A percentile compares a stretch with the other conserved stretches of the same genome.
phyloP scores from a whole-genome alignment of 179 eudicot genomes.

The Silene noctiflora region DNA sequence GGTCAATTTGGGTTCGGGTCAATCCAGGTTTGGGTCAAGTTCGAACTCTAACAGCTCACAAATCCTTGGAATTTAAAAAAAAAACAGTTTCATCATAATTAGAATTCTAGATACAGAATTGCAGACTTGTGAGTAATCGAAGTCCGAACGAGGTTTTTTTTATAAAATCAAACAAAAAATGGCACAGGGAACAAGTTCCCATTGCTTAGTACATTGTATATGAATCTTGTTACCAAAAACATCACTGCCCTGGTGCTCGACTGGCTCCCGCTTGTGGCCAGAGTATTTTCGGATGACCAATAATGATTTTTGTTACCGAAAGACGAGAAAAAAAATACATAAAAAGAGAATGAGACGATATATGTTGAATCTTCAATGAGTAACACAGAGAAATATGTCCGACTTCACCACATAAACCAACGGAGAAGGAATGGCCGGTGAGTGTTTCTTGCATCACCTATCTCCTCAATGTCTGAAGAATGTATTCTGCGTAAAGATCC shows the following conservation, averaged over 20 bases:
- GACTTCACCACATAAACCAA: slow-evolving; percentile 3
- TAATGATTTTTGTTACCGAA: neutral
- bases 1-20: too few relatives aligned
- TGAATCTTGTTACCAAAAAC: too few relatives aligned
- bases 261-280: too few relatives aligned
- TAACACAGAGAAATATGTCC: neutral
- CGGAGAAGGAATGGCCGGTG: neutral
- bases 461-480: slow-evolving; percentile 67
- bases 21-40: too few relatives aligned
- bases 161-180: neutral
- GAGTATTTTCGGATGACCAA: too few relatives aligned
- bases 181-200: neutral
- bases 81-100: too few relatives aligned
- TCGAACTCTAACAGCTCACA: too few relatives aligned
- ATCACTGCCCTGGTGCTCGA: too few relatives aligned
- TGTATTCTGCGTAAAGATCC: slow-evolving; percentile 32
- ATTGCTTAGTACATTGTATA: neutral
- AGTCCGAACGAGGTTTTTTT: too few relatives aligned
- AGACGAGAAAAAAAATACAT: neutral
- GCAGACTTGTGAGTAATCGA: too few relatives aligned
- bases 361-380: neutral
- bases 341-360: neutral
- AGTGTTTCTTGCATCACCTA: slow-evolving; percentile 19
- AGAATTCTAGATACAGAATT: too few relatives aligned
- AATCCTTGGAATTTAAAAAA: too few relatives aligned